Evolutionary conservation across 1,139 yeast species (phyloP).

Genomic region (Blastobotrys malaysiensis): DNA sequence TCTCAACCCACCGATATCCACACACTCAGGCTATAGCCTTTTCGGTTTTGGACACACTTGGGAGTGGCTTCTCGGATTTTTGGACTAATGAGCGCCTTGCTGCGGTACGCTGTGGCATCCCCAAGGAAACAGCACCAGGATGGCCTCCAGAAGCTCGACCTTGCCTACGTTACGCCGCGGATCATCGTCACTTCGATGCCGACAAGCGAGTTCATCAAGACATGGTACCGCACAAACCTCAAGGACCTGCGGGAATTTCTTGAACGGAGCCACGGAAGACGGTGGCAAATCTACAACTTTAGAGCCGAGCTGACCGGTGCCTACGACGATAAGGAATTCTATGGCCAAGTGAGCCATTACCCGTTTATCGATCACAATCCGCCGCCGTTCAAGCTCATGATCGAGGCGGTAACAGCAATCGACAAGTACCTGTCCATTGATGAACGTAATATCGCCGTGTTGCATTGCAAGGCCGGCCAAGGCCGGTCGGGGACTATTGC

Average conservation of each 20-base stretch:
- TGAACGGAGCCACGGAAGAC: constrained; percentile 42
- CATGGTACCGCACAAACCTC: constrained; percentile 52
- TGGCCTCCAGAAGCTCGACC: constrained; percentile 40
- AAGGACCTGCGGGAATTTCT: constrained; percentile 49
- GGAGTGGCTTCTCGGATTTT: background rate
- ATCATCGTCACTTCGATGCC: constrained; percentile 75
- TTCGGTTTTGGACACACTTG: too few species aligned
- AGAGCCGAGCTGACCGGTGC: constrained; percentile 55
- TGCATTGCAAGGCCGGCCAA: constrained; percentile 90
- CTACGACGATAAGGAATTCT: constrained; percentile 36
- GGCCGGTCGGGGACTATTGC: constrained; percentile 82
- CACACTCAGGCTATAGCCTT: too few species aligned
- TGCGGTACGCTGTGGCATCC: constrained; percentile 22
- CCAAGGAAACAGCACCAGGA: constrained; percentile 25
- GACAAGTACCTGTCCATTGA: constrained; percentile 37
- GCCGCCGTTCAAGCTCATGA: constrained; percentile 54
- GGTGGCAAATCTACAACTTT: constrained; percentile 74
- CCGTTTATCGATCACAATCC: constrained; percentile 78
- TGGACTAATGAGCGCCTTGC: constrained; percentile 19
- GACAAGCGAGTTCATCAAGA: constrained; percentile 40
- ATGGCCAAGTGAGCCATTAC: constrained; percentile 36
- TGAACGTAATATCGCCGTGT: constrained; percentile 49
- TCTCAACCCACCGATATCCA: too few species aligned
- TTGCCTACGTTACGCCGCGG: constrained; percentile 57
- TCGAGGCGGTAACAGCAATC: constrained; percentile 44